Conservation (phyloP, 108 stramenopile species). For the Skeletonema marinoi region DNA sequence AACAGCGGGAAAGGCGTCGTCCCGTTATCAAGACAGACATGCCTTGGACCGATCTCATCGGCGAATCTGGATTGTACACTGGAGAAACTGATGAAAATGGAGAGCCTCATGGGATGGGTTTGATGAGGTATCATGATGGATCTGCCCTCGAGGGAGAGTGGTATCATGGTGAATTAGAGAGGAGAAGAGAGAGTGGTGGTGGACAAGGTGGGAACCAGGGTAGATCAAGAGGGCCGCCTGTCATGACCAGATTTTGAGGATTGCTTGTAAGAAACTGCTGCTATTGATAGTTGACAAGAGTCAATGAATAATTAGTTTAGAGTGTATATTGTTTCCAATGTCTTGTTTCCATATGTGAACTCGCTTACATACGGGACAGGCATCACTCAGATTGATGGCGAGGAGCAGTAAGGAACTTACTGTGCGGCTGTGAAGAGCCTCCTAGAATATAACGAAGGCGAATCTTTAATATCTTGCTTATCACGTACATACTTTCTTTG, state of each 20-base stretch:
- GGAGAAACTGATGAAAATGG: constrained; percentile 29
- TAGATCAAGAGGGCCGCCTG: neutral
- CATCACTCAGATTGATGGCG: too few relatives aligned
- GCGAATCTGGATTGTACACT: constrained; percentile 15
- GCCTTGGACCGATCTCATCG: constrained; percentile 27
- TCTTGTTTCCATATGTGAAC: too few relatives aligned
- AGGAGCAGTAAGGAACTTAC: too few relatives aligned
- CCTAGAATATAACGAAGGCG: too few relatives aligned
- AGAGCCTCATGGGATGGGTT: constrained; percentile 34
- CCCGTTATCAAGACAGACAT: neutral
- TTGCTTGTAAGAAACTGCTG: too few relatives aligned
- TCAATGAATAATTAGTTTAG: too few relatives aligned
- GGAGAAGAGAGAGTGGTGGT: neutral
- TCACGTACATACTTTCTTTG: too few relatives aligned
- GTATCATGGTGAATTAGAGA: constrained; percentile 32
- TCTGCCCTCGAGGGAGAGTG: constrained; percentile 25
- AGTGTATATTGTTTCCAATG: too few relatives aligned
- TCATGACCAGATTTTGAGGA: neutral
- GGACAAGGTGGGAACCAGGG: neutral
- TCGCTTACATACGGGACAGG: too few relatives aligned
- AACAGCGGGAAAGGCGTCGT: neutral
- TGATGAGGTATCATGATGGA: constrained; percentile 22
- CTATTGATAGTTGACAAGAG: too few relatives aligned
- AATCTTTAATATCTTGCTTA: too few relatives aligned
- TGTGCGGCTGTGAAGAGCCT: too few relatives aligned